A percentile compares a stretch with the other conserved stretches of the same genome.
These are phyloP conservation scores for Fistulifera pelliculosa DNA, from an alignment of 108 stramenopile species.

Conservation along the genomic window DNA sequence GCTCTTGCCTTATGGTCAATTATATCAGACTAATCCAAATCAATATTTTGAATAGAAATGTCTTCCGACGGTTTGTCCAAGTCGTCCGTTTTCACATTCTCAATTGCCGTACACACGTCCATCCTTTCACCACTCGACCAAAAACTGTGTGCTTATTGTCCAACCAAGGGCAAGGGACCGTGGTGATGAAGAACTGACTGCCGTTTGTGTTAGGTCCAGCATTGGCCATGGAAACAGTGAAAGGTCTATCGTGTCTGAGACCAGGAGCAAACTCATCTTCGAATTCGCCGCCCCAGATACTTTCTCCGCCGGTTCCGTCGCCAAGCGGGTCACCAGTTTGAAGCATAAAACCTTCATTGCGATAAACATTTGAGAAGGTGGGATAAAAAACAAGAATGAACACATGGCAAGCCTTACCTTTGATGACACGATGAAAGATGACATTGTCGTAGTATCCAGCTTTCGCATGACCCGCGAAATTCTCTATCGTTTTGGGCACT, in stretches of 20 bases:
- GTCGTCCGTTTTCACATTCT: slow-evolving; percentile 88
- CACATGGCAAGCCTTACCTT: slow-evolving; percentile 12
- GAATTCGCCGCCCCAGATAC: slow-evolving; percentile 99
- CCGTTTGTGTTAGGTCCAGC: slow-evolving; percentile 64
- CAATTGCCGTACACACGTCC: slow-evolving; percentile 91
- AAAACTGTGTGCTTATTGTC: slow-evolving; percentile 97
- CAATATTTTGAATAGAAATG: slow-evolving; percentile 87
- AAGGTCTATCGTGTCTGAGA: slow-evolving; percentile 88
- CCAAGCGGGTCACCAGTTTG: slow-evolving; percentile 98
- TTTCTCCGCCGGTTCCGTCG: slow-evolving; percentile 99
- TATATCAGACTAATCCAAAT: slow-evolving; percentile 56
- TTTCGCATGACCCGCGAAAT: slow-evolving; percentile 86
- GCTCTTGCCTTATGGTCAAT: too few species aligned
- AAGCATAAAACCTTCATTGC: slow-evolving; percentile 73
- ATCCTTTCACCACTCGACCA: slow-evolving; percentile 90
- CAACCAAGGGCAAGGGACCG: slow-evolving; percentile 90
- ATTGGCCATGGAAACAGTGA: slow-evolving; percentile 98
- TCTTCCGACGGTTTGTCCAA: slow-evolving; percentile 91
- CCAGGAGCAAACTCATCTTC: slow-evolving; percentile 91
- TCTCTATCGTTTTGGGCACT: slow-evolving; percentile 90
- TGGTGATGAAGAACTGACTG: slow-evolving; percentile 74
- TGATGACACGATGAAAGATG: slow-evolving; percentile 96
- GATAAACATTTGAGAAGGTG: neutral
- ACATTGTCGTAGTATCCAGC: slow-evolving; percentile 95
- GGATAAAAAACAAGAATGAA: too few species aligned